Conservation (phyloP, 176 grass and related monocot genomes). For the Triticum timopheevii region DNA sequence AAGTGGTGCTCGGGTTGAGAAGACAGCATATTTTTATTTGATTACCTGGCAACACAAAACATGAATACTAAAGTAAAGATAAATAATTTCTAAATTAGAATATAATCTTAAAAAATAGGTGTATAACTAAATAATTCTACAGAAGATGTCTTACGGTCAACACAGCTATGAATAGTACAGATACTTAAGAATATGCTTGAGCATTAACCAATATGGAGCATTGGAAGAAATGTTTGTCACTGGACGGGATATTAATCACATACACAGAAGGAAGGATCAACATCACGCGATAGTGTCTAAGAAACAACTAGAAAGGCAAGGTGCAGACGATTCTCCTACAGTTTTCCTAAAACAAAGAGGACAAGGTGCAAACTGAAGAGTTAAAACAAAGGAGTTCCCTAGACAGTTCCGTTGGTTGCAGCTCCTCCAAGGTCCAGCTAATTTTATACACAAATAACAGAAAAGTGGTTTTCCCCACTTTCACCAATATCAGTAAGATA, state of each 20-base stretch:
- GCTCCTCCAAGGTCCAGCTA: not conserved
- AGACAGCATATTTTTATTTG: not conserved
- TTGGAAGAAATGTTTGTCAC: not conserved
- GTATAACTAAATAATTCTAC: not conserved
- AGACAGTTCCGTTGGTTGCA: not conserved
- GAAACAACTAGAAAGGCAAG: not conserved
- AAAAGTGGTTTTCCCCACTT: not conserved
- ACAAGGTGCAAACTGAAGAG: not conserved
- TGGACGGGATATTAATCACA: not conserved
- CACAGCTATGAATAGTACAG: not conserved
- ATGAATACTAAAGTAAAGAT: not conserved
- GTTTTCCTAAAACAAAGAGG: not conserved
- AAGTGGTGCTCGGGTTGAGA: not conserved
- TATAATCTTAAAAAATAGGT: not conserved
- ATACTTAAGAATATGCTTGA: not conserved
- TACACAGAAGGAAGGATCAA: constrained; percentile 9
- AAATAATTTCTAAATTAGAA: not conserved
- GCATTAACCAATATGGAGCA: not conserved
- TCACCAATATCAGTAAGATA: not conserved
- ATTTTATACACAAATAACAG: constrained; percentile 1
- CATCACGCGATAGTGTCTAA: not conserved
- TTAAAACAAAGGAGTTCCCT: not conserved
- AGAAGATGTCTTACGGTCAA: not conserved
- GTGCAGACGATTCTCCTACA: not conserved
- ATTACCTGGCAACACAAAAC: not conserved